Evolutionary conservation across 202 grass and related monocot species (phyloP).

Genomic region (Saccharum hybrid): DNA sequence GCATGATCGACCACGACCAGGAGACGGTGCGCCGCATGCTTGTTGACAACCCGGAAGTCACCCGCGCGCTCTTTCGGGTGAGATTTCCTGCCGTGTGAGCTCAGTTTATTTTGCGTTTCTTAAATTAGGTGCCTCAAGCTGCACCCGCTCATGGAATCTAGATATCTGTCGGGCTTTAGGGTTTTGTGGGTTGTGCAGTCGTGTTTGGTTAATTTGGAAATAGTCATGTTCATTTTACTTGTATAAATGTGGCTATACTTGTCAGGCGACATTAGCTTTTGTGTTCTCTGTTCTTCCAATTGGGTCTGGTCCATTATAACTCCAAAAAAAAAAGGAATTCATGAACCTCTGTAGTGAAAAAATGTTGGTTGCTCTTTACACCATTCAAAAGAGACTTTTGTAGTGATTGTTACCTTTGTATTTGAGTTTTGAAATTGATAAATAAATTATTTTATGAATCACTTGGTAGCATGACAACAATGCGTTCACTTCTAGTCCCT

Average conservation of each 20-base stretch:
- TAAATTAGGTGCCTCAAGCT: neutral
- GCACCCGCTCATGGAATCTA: neutral
- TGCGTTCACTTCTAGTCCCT: neutral
- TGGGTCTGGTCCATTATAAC: conserved; percentile 8
- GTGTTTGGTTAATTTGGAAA: neutral
- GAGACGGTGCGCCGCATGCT: conserved; percentile 82
- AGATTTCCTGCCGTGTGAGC: neutral
- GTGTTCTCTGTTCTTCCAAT: conserved; percentile 7
- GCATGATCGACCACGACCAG: conserved; percentile 77
- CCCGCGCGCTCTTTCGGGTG: conserved; percentile 87
- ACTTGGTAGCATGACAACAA: neutral
- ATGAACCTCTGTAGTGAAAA: conserved; percentile 4
- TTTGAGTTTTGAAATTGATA: neutral
- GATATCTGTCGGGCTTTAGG: neutral
- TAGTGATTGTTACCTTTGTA: neutral
- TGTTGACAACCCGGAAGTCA: conserved; percentile 78
- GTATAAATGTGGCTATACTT: neutral
- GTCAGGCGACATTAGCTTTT: neutral
- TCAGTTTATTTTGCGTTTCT: neutral
- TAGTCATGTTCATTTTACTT: neutral
- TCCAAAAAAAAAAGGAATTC: neutral
- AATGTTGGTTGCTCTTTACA: conserved; percentile 13
- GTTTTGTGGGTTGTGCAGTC: conserved; percentile 22
- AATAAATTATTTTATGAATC: neutral
- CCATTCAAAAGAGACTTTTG: neutral